Evolutionary conservation across 192 early-diverging fungal species (phyloP), one percentile per base, ranked within the genome.

Genomic region (Gonapodya sp.): DNA sequence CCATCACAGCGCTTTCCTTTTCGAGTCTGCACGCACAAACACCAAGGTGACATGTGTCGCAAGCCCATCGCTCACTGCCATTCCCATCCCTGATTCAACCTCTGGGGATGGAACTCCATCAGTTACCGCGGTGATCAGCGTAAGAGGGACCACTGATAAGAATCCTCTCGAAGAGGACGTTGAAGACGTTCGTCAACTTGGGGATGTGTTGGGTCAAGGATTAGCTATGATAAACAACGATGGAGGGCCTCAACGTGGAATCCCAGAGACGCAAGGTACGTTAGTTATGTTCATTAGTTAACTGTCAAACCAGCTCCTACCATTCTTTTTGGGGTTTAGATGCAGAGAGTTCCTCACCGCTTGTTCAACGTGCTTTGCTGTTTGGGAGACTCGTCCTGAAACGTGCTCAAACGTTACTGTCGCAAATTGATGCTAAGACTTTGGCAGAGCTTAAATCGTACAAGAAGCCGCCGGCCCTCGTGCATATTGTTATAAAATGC

Each of bases 401-500:
- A 31, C 80, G 77, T 30, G 86, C 88, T 0, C 77, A 88, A 14
- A 75, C 81, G 34, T 79, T 80, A 18, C 79, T 91, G 1, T 32
- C 35, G 14, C 83, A 84, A 72, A 75, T 91, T 1, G 86, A 88
- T 80, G 81, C 80, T 33, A 85, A 82, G 36, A 80, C 84, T 0
- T 79, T 91, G 36, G 81, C 87, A 33, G 90, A 91, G 83, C 82
- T 91, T 18, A 82, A 83, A 32, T 86, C 85, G 36, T 91, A 91
- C 83, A 85, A 87, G 78, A 87, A 87, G 64, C 90, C 90, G 14
- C 90, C 90, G 0, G 31, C 72, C 35, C 32, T 79, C 36, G 84
- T 91, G 32, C 83, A 89, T 80, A 87, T 85, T 82, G 84, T 89
- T 1, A 33, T 91, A 1, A 89, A 89, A 79, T 88, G 84, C 31